Conservation (phyloP, 352 stramenopile genomes). For the Pythium rhizo-oryzae region DNA sequence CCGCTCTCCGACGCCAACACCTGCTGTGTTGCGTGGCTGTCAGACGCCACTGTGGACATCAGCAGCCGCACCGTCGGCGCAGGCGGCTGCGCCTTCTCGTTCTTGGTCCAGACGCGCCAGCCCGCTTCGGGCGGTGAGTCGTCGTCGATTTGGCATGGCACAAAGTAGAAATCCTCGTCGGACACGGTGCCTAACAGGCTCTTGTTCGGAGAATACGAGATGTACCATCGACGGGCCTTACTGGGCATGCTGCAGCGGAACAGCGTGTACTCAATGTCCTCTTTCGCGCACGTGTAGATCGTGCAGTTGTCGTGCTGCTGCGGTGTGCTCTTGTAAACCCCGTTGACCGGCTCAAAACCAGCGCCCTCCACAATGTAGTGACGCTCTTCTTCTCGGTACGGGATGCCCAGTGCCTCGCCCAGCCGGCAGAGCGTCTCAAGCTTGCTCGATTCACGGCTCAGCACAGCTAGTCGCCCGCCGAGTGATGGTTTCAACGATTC, state of each 20-base stretch:
- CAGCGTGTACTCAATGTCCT: conserved; percentile 90
- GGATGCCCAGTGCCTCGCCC: conserved; percentile 60
- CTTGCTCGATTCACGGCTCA: conserved; percentile 78
- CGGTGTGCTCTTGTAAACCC: conserved; percentile 90
- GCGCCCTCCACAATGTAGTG: conserved; percentile 90
- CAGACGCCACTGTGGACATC: conserved; percentile 52
- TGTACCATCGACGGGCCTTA: conserved; percentile 98
- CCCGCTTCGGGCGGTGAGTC: conserved; percentile 74
- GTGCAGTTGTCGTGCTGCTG: conserved; percentile 76
- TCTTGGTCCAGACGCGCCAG: conserved; percentile 90
- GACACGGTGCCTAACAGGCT: conserved; percentile 82
- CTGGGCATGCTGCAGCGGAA: conserved; percentile 98
- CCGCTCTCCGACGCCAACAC: conserved; percentile 19
- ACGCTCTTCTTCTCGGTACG: conserved; percentile 75
- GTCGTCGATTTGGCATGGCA: conserved; percentile 79
- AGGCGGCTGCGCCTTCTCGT: conserved; percentile 65
- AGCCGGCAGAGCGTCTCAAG: conserved; percentile 68
- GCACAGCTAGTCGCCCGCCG: conserved; percentile 58
- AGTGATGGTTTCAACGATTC: conserved; percentile 83
- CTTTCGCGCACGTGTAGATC: conserved; percentile 68
- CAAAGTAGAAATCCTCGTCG: conserved; percentile 90
- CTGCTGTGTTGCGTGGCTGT: conserved; percentile 16
- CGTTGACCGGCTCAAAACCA: conserved; percentile 92
- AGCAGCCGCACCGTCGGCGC: conserved; percentile 71
- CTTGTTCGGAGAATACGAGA: conserved; percentile 94